Evolutionary conservation across 2,329 filamentous ascomycete genomes (phyloP).

Genomic region (Chaetomium sp.): DNA sequence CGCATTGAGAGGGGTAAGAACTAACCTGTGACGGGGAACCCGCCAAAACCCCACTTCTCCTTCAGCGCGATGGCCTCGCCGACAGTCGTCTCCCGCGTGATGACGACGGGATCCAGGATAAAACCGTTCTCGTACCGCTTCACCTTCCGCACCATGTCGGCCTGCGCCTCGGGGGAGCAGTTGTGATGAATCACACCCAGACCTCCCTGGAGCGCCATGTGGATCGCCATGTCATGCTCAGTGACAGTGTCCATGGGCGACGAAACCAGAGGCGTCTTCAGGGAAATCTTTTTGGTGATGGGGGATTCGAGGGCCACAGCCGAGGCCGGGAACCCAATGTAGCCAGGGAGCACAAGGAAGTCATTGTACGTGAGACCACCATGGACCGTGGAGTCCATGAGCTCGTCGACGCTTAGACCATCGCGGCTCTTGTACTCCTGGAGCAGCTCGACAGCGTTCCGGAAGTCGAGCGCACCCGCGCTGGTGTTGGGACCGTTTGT

Average conservation of each 20-base stretch:
- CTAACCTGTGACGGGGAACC: conserved; percentile 97
- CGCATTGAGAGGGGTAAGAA: conserved; percentile 19
- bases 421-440: conserved; percentile 74
- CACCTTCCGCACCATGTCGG: conserved; percentile 98
- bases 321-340: conserved; percentile 94
- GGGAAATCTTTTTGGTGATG: conserved; percentile 87
- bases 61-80: conserved; percentile 87
- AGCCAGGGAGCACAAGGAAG: conserved; percentile 92
- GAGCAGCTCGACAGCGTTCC: conserved; percentile 68
- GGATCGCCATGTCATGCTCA: conserved; percentile 98
- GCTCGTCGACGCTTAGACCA: conserved; percentile 77
- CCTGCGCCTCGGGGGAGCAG: conserved; percentile 94
- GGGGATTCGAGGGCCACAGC: conserved; percentile 84
- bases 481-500: conserved; percentile 57
- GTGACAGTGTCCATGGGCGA: conserved; percentile 99
- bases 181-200: conserved; percentile 98
- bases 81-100: conserved; percentile 80
- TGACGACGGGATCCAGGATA: conserved; percentile 91
- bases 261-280: conserved; percentile 95
- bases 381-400: conserved; percentile 86
- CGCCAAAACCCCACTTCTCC: conserved; percentile 97
- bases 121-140: conserved; percentile 99
- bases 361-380: conserved; percentile 98
- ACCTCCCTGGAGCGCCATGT: conserved; percentile 84
- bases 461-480: conserved; percentile 58